phyloP scores from a whole-genome alignment of 306 rosid species.

The Oxytropis ochrocephala region DNA sequence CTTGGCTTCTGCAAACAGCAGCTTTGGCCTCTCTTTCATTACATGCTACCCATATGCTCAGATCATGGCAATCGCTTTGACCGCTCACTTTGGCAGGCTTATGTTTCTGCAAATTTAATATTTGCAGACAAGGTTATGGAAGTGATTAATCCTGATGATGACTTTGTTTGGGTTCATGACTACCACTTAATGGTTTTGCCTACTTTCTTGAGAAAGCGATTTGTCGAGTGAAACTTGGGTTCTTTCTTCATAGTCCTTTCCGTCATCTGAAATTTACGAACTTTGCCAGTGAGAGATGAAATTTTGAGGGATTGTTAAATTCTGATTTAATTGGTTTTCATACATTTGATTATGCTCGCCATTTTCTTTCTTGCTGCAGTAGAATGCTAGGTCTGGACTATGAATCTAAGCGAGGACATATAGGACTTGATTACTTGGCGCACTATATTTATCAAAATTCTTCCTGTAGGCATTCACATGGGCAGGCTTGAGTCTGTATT shows the following conservation, averaged over 20 bases:
- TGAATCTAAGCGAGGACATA: constrained; percentile 87
- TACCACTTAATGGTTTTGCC: constrained; percentile 88
- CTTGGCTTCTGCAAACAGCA: constrained; percentile 75
- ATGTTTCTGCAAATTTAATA: constrained; percentile 79
- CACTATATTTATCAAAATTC: constrained; percentile 69
- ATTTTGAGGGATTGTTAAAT: constrained; percentile 66
- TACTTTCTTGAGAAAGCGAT: constrained; percentile 71
- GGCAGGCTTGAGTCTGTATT: constrained; percentile 72
- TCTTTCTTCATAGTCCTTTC: constrained; percentile 86
- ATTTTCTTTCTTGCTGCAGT: constrained; percentile 91
- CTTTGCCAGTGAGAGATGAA: constrained; percentile 76
- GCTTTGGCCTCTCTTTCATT: constrained; percentile 87
- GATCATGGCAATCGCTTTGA: constrained; percentile 80
- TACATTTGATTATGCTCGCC: constrained; percentile 86
- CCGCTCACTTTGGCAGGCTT: constrained; percentile 74
- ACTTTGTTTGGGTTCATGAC: constrained; percentile 85
- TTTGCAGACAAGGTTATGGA: constrained; percentile 87
- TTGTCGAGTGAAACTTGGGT: constrained; percentile 64
- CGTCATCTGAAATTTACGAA: constrained; percentile 80
- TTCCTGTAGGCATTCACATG: constrained; percentile 88
- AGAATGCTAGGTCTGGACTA: constrained; percentile 90
- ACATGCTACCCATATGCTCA: constrained; percentile 78
- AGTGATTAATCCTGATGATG: constrained; percentile 74
- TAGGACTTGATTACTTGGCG: constrained; percentile 87
- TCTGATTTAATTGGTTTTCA: constrained; percentile 84